These are phyloP conservation scores for Rutstroemia sp. DNA, from an alignment of 2,329 filamentous ascomycete species.

Conservation along the genomic window DNA sequence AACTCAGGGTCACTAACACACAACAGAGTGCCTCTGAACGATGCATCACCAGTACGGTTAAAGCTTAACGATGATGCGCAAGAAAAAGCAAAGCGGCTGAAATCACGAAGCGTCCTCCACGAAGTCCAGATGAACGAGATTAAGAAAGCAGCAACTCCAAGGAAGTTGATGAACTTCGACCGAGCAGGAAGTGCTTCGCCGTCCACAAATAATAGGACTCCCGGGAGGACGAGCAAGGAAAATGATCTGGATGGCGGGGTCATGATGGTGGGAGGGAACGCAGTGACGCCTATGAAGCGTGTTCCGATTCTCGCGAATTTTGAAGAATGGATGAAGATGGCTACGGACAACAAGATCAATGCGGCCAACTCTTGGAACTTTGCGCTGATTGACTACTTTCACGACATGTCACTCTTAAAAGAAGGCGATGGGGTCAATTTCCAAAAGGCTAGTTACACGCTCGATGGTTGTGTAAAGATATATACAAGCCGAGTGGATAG, in stretches of 20 bases:
- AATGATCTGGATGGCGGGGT: conserved; percentile 48
- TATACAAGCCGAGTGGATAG: conserved; percentile 98
- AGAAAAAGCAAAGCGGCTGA: conserved; percentile 82
- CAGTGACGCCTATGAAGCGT: conserved; percentile 91
- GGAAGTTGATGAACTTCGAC: conserved; percentile 54
- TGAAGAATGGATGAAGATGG: conserved; percentile 99
- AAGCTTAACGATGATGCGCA: conserved; percentile 74
- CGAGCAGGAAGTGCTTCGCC: conserved; percentile 51
- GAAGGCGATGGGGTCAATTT: conserved; percentile 98
- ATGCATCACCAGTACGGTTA: conserved; percentile 79
- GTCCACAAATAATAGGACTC: conserved; percentile 49
- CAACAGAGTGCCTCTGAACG: conserved; percentile 83
- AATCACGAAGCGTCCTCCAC: conserved; percentile 80
- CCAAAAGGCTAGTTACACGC: conserved; percentile 93
- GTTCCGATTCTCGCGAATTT: conserved; percentile 96
- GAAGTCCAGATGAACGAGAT: conserved; percentile 90
- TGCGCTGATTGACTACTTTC: conserved; percentile 98
- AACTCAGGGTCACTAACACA: conserved; percentile 3
- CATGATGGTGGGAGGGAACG: conserved; percentile 61
- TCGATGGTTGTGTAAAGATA: conserved; percentile 98
- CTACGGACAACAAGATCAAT: conserved; percentile 98
- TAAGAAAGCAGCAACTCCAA: conserved; percentile 70
- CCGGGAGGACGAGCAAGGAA: conserved; percentile 35
- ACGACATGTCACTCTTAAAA: conserved; percentile 95
- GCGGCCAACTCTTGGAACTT: conserved; percentile 99